These are phyloP conservation scores for Dioscorea alata DNA, from an alignment of 106 monocot genomes.

Conservation along the genomic window DNA sequence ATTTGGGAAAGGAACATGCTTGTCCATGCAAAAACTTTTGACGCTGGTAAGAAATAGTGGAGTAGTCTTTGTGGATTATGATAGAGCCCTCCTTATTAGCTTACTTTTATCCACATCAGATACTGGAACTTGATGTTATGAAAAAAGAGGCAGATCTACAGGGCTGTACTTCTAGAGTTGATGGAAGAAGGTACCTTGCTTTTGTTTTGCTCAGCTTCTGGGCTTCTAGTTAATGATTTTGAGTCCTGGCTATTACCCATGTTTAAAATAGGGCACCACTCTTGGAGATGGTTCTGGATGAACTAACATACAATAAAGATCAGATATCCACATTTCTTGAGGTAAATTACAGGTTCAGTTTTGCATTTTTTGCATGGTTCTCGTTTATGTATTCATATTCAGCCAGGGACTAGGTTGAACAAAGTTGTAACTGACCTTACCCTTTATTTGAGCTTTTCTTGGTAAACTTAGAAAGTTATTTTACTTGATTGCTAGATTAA, in stretches of 20 bases:
- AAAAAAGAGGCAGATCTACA: conserved; percentile 62
- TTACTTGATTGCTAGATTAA: no score
- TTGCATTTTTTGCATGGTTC: no score
- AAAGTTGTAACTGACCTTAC: no score
- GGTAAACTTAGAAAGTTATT: no score
- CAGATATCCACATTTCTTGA: conserved; percentile 58
- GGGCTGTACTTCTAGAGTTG: conserved; percentile 65
- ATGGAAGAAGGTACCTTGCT: conserved; percentile 51
- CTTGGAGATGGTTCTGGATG: conserved; percentile 81
- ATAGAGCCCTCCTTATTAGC: neutral
- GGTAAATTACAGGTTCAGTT: conserved; percentile 19
- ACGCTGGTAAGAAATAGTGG: conserved; percentile 32
- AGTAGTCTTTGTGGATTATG: no score
- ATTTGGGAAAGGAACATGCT: conserved; percentile 28
- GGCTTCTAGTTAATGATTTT: neutral
- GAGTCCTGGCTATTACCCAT: neutral
- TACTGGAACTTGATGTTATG: conserved; percentile 69
- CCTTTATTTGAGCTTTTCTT: no score
- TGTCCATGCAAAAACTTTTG: conserved; percentile 51
- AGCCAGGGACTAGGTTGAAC: no score
- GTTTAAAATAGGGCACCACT: conserved; percentile 40
- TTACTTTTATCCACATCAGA: conserved; percentile 31
- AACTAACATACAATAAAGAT: conserved; percentile 66
- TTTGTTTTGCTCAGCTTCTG: neutral
- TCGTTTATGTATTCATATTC: no score